Base-by-base conservation (phyloP, 371 early-diverging fungal species). In the Chytridium lagenaria region DNA sequence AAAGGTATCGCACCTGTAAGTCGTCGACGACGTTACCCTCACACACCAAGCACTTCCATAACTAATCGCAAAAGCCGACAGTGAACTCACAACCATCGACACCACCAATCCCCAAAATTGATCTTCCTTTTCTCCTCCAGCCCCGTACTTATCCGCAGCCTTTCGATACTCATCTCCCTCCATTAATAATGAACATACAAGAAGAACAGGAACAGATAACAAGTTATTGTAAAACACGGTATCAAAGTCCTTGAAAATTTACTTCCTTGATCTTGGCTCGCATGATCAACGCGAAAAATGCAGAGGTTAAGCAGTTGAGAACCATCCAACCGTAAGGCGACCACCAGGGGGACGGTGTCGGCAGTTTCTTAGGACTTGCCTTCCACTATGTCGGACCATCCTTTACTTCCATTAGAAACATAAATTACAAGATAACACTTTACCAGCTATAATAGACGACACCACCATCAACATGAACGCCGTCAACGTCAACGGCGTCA, bases 221-320 rank as follows among this genome's bases (percentile, higher is more conserved):
- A 94, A 73, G 76, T 97, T 99, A 87, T 98, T 96, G 84, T 94
- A 98, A 81, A 93, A 98, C 22, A 99, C 97, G 0, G 97, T 94
- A 77, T 99, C 99, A 79, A 93, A 94, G 77, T 97, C 96, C 81
- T 93, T 93, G 70, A 95, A 94, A n/a, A 69, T 88, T 89, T 67
- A 93, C 91, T 50, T 75, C 59, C 83, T 91, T 91, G 81, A 98
- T 94, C 68, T 90, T 87, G 76, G 89, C 86, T 78, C 97, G 94
- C 92, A 99, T 92, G 70, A 91, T 89, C 38, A 99, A 83, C 23
- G 95, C 91, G 86, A 93, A 98, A 1, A 89, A 84, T 22, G 98
- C 94, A 1, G 99, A 94, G 1, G 96, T 90, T 15, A 96, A 44
- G 79, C 98, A 97, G 84, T 99, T 99, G 63, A 81, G 52, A 1